phyloP scores from a whole-genome alignment of 1,284 basidiomycete species.

The Paramarasmius palmivorus region DNA sequence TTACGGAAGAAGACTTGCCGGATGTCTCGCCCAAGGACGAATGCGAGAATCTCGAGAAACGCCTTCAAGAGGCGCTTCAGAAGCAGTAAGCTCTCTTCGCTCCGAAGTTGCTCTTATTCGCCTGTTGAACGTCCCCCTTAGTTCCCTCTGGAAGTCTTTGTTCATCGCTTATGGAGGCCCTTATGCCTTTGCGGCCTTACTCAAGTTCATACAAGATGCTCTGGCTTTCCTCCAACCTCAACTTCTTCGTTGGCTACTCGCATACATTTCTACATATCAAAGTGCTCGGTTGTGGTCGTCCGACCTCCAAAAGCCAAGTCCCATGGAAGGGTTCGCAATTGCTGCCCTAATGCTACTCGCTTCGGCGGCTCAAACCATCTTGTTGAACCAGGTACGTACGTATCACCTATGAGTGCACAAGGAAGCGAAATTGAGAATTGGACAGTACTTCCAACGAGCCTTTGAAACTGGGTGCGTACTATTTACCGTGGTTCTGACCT shows the following conservation, averaged over 20 bases:
- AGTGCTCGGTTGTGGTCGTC: slow-evolving; percentile 36
- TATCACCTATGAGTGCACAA: too few species aligned
- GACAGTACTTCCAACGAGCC: slow-evolving; percentile 79
- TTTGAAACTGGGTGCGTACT: slow-evolving; percentile 68
- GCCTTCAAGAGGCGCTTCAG: slow-evolving; percentile 61
- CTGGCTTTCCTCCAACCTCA: slow-evolving; percentile 90
- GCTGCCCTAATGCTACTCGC: slow-evolving; percentile 80
- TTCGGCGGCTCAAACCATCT: slow-evolving; percentile 77
- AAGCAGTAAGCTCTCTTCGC: slow-evolving; percentile 48
- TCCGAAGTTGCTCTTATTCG: background rate
- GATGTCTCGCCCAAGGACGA: slow-evolving; percentile 69
- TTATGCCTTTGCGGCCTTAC: slow-evolving; percentile 64
- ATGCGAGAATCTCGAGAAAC: slow-evolving; percentile 67
- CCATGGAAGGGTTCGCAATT: slow-evolving; percentile 72
- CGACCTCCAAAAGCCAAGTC: slow-evolving; percentile 29
- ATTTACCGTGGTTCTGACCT: background rate
- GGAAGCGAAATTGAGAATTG: background rate
- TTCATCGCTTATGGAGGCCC: slow-evolving; percentile 79
- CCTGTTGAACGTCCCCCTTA: slow-evolving; percentile 19
- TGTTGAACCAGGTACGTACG: slow-evolving; percentile 76
- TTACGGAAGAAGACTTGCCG: slow-evolving; percentile 80
- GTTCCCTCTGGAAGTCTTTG: slow-evolving; percentile 73
- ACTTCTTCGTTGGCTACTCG: slow-evolving; percentile 78
- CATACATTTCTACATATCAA: slow-evolving; percentile 82
- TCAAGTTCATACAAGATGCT: slow-evolving; percentile 81